Conservation (phyloP, 169 alveolate genomes). For the Theileria parva region DNA sequence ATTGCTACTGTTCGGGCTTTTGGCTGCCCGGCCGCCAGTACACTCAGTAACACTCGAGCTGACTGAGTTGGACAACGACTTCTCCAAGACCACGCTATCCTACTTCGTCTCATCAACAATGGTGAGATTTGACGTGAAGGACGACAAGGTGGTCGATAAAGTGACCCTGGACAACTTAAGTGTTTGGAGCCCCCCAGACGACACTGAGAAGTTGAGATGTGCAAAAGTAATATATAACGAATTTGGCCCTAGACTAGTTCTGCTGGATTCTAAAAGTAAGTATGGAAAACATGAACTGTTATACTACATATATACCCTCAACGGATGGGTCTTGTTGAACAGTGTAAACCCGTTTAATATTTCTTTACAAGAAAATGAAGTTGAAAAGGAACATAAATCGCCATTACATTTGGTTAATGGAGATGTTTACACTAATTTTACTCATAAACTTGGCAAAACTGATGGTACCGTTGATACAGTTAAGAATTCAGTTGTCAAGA, state of each 20-base stretch:
- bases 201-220: background rate
- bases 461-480: too few species aligned
- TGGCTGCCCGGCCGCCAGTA: background rate
- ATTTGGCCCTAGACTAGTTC: background rate
- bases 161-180: background rate
- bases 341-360: background rate
- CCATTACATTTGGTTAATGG: background rate
- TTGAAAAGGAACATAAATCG: background rate
- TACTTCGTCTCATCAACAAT: background rate
- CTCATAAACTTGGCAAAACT: too few species aligned
- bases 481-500: too few species aligned
- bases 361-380: background rate
- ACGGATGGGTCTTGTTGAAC: slow-evolving; percentile 3
- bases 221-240: background rate
- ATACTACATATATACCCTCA: background rate
- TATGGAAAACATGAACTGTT: background rate
- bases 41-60: background rate
- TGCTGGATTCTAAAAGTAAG: background rate
- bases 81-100: background rate
- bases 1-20: background rate
- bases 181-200: background rate
- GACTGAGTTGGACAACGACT: background rate
- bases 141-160: background rate
- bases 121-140: slow-evolving; percentile 6
- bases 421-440: too few species aligned